Conservation (phyloP, 305 asterid species). For the Andrographis paniculata region DNA sequence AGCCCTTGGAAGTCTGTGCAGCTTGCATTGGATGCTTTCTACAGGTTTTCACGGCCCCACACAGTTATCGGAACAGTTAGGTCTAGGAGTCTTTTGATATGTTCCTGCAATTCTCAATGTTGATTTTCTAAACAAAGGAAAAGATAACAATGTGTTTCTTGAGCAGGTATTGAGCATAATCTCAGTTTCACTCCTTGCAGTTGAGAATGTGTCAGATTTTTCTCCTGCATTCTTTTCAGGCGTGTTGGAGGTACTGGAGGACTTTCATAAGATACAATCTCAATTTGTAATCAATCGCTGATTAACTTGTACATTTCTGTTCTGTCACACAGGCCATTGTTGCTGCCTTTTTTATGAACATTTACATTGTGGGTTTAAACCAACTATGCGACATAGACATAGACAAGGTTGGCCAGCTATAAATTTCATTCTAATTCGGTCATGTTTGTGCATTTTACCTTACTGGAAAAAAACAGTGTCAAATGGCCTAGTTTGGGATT, state of each 20-base stretch:
- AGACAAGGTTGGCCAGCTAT: conserved; percentile 63
- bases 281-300: not conserved
- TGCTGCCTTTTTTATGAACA: conserved; percentile 90
- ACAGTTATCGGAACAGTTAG: conserved; percentile 95
- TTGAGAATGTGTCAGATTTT: conserved; percentile 71
- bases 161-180: conserved; percentile 92
- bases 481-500: not conserved
- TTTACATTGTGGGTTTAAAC: conserved; percentile 89
- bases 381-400: conserved; percentile 88
- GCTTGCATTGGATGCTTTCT: conserved; percentile 64
- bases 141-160: conserved; percentile 26
- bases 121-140: not conserved
- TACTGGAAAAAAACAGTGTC: too few relatives aligned
- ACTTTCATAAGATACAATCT: conserved; percentile 9
- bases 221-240: conserved; percentile 74
- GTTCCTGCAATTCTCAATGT: conserved; percentile 8
- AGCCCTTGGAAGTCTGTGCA: conserved; percentile 35
- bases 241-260: conserved; percentile 47
- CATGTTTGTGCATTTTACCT: too few relatives aligned
- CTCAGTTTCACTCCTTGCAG: conserved; percentile 98
- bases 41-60: conserved; percentile 96
- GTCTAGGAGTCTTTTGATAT: conserved; percentile 19
- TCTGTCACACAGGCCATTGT: conserved; percentile 65
- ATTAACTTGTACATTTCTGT: not conserved
- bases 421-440: not conserved